Base-by-base conservation (phyloP, 2,329 filamentous ascomycete species). In the Venturiaceae sp. region DNA sequence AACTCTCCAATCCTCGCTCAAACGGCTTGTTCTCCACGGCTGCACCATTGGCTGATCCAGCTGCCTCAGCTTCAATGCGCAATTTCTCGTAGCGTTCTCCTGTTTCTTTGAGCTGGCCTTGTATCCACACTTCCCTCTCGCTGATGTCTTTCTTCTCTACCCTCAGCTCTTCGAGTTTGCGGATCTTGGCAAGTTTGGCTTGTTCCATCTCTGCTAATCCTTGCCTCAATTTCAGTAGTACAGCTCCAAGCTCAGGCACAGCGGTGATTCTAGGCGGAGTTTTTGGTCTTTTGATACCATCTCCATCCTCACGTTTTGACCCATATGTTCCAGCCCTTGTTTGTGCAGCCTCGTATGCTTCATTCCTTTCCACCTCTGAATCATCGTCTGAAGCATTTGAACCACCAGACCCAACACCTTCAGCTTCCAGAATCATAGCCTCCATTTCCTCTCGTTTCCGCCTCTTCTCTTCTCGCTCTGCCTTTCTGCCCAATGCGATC, bases 341-440 rank as follows among this genome's bases (percentile, higher is more conserved):
- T 74, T 97, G 92, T 4, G 89, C 86, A 11, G 85, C 83, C 71
- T 96, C 92, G 72, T 95, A 97, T 0, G 90, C 92, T 2, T 87
- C 89, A 59, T 85, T 84, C 16, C 82, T 75, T 64, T 83, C 82
- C 37, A 78, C 71, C 62, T 85, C 83, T 1, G 80, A 83, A 62
- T 87, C 81, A 68, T 86, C 84, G 0, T 83, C 84, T 47, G 58
- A 57, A 11, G 19, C 53, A n/a, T 61, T 59, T 23, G 86, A 83
- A 23, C 83, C 85, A n/a, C 82, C 82, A 1, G 80, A 84, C 6
- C 80, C 84, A 21, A 77, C 77, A 1, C 81, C 84, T 69, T 95
- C 88, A 2, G 91, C 92, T 53, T 87, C 83, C 3, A 86, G 79
- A 66, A 97, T 96, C 63, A 95, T 79, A 36, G 88, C 85, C 0